phyloP scores from a whole-genome alignment of 177 flowering plant species.

The Viscum album region DNA sequence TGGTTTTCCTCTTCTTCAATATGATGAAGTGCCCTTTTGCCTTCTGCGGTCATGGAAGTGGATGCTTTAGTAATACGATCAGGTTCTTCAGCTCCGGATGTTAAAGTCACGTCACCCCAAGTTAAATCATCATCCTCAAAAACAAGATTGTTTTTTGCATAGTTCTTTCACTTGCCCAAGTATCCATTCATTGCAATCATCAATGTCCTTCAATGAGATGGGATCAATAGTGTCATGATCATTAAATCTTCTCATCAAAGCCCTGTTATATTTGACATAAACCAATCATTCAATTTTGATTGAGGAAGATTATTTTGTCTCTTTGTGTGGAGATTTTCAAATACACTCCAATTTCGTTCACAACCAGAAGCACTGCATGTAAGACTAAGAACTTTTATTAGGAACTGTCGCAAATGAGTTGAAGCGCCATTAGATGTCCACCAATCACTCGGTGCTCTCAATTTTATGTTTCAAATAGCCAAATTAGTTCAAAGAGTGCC shows the following conservation, averaged over 20 bases:
- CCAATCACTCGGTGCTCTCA: background rate
- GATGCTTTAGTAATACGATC: background rate
- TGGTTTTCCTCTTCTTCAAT: too few species aligned
- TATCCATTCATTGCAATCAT: background rate
- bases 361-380: slow-evolving; percentile 3
- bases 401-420: background rate
- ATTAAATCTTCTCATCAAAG: background rate
- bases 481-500: background rate
- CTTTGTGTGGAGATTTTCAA: background rate
- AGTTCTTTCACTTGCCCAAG: background rate
- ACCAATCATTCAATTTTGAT: background rate
- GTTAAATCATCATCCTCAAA: slow-evolving; percentile 1
- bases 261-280: background rate
- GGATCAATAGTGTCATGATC: background rate
- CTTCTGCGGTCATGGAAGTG: too few species aligned
- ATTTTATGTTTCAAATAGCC: background rate
- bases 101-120: background rate
- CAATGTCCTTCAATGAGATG: background rate
- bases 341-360: slow-evolving; percentile 3
- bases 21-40: too few species aligned
- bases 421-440: background rate
- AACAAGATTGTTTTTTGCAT: background rate
- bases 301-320: background rate
- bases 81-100: background rate
- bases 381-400: background rate